Evolutionary conservation across 1,139 yeast species (phyloP).

Genomic region (Candida glucosophila): DNA sequence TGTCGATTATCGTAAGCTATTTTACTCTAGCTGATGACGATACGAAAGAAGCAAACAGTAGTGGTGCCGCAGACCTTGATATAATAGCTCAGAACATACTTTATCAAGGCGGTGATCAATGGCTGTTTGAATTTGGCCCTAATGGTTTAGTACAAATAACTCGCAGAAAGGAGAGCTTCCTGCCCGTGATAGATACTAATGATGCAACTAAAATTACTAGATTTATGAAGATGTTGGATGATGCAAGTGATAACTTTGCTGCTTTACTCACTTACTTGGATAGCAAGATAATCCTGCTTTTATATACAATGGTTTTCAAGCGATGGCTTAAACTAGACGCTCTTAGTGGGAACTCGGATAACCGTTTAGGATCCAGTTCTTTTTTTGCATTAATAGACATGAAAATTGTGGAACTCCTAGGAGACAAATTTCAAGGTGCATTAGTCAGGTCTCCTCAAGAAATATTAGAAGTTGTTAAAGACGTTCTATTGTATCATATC

Average conservation of each 20-base stretch:
- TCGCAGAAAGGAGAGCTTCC: constrained; percentile 7
- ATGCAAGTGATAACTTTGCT: constrained; percentile 36
- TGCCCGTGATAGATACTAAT: constrained; percentile 8
- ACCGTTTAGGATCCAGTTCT: constrained; percentile 27
- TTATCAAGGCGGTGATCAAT: constrained; percentile 33
- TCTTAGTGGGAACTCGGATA: constrained; percentile 6
- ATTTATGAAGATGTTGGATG: constrained; percentile 44
- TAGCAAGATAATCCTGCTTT: constrained; percentile 33
- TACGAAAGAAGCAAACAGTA: constrained; percentile 4
- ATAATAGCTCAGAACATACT: constrained; percentile 35
- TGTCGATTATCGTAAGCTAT: constrained; percentile 40
- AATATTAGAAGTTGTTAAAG: constrained; percentile 46
- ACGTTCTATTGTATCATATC: too few species aligned
- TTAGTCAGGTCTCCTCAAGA: constrained; percentile 57
- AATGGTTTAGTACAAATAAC: constrained; percentile 49
- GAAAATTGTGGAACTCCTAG: constrained; percentile 54
- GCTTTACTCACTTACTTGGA: constrained; percentile 43
- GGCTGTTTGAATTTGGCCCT: constrained; percentile 47
- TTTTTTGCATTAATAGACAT: constrained; percentile 51
- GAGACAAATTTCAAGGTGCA: constrained; percentile 51
- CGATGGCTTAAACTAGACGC: constrained; percentile 52
- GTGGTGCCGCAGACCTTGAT: constrained; percentile 24
- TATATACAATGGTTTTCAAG: constrained; percentile 46
- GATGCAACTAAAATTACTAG: constrained; percentile 15
- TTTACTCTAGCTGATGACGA: constrained; percentile 22